Evolutionary conservation across 2,329 filamentous ascomycete genomes (phyloP).

Genomic region (Didymella sp.): DNA sequence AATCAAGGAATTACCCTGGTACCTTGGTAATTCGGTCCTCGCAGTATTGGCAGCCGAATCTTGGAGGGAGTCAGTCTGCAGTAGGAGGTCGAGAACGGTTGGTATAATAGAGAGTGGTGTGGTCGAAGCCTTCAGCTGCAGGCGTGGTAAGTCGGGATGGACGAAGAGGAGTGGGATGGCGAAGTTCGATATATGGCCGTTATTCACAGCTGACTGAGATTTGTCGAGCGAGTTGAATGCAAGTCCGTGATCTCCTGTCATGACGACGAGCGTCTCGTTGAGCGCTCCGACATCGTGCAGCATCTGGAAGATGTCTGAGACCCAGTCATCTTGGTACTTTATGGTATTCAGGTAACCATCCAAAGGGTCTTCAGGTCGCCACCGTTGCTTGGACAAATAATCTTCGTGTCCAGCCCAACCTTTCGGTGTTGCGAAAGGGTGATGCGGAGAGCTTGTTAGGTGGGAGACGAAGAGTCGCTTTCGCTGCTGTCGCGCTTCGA

Average conservation of each 20-base stretch:
- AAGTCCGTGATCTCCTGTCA: constrained; percentile 28
- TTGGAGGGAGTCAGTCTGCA: constrained; percentile 21
- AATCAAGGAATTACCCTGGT: constrained; percentile 26
- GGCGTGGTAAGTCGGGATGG: constrained; percentile 22
- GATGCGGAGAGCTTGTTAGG: constrained; percentile 26
- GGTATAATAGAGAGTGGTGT: constrained; percentile 27
- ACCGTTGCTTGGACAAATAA: constrained; percentile 22
- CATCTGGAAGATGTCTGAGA: constrained; percentile 28
- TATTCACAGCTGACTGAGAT: constrained; percentile 25
- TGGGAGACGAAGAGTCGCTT: constrained; percentile 27
- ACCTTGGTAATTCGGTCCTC: constrained; percentile 17
- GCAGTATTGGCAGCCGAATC: constrained; percentile 11
- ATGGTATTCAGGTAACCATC: constrained; percentile 28
- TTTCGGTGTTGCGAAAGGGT: constrained; percentile 25
- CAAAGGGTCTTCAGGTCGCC: constrained; percentile 23
- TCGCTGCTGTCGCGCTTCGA: constrained; percentile 17
- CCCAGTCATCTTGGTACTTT: constrained; percentile 27
- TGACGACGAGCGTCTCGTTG: constrained; percentile 24
- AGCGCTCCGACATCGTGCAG: constrained; percentile 23
- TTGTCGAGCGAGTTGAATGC: constrained; percentile 27
- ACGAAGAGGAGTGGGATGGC: constrained; percentile 26
- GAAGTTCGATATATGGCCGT: constrained; percentile 27
- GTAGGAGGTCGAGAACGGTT: constrained; percentile 24
- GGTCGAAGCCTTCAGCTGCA: constrained; percentile 25
- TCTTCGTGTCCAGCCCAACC: constrained; percentile 18